Base-by-base conservation (phyloP, 2,329 filamentous ascomycete genomes). In the Bipolaris gigantea region DNA sequence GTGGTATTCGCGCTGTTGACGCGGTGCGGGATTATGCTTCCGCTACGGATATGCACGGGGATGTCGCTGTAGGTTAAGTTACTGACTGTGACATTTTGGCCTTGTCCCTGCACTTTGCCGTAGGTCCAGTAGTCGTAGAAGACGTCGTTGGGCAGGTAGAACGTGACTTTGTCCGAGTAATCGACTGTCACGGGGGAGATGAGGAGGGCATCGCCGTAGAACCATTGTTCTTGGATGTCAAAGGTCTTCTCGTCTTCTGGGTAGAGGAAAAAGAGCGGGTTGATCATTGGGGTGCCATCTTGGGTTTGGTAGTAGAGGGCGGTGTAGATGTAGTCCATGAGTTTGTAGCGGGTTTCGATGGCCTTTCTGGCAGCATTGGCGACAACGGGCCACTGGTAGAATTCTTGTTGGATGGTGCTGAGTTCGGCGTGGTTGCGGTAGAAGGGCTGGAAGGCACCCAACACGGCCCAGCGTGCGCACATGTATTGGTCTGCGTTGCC, bases 321-420 rank as follows among this genome's bases (percentile, higher is more conserved):
- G 1, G 89, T 92, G 78, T 93, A 92, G 55, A 90, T 80, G 75
- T 92, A 92, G 65, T 92, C 89, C 11, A 92, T 79, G n/a, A 92
- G 78, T 30, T 83, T 81, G 76, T 92, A 92, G n/a, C 89, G 83
- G 43, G 86, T 85, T 27, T 82, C 81, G 63, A 92, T 90, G 16
- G 85, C 87, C 54, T 84, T 86, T 50, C 81, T 82, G 0, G 88
- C 88, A 0, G 87, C 86, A 8, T 80, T 75, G 0, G 87, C 79
- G 5, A 89, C 87, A 1, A 77, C 73, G 0, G 79, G 75, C 86
- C 87, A 92, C 41, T 78, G 81, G 73, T 92, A 93, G 70, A 89
- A 88, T 68, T 92, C 89, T 66, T 92, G 89, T 3, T 73, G 70
- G n/a, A 82, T 77, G 3, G 73, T 71, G 30, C 74, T 70, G 38